These are phyloP conservation scores for Mycena polygramma DNA, from an alignment of 768 basidiomycete genomes.

Conservation along the genomic window DNA sequence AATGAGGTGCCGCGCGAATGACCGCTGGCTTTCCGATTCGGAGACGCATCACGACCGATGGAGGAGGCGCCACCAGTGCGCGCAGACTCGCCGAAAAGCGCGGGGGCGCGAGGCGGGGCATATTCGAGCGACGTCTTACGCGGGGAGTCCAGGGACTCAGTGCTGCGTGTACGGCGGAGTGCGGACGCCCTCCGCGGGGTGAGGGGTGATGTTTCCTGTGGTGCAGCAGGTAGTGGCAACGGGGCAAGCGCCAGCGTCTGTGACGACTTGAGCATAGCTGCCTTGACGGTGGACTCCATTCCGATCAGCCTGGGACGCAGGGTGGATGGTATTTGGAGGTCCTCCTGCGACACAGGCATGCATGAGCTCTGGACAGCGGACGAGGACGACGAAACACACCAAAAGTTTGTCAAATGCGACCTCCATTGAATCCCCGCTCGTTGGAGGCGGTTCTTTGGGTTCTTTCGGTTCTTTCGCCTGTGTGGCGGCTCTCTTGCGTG, in stretches of 20 bases:
- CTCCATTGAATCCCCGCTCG: constrained; percentile 58
- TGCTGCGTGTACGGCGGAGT: constrained; percentile 79
- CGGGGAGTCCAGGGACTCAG: constrained; percentile 75
- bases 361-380: background rate
- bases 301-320: constrained; percentile 82
- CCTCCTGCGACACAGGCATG: constrained; percentile 69
- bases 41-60: constrained; percentile 43
- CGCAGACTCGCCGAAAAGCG: constrained; percentile 54
- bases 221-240: constrained; percentile 33
- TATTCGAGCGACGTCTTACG: constrained; percentile 58
- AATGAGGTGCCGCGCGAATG: constrained; percentile 75
- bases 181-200: constrained; percentile 61
- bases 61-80: constrained; percentile 43
- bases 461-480: constrained; percentile 53
- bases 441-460: constrained; percentile 1
- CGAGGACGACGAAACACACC: constrained; percentile 57
- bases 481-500: constrained; percentile 58
- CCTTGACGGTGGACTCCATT: constrained; percentile 90
- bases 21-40: constrained; percentile 53
- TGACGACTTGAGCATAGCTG: constrained; percentile 92
- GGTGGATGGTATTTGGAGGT: constrained; percentile 86
- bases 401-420: constrained; percentile 86
- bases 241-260: constrained; percentile 67
- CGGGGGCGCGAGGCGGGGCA: constrained; percentile 53
- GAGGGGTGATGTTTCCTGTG: constrained; percentile 48